Percentiles rank a stretch among this genome's conserved stretches.
Evolutionary conservation across 768 basidiomycete genomes (phyloP).

Genomic region (Cyclocybe cylindracea): DNA sequence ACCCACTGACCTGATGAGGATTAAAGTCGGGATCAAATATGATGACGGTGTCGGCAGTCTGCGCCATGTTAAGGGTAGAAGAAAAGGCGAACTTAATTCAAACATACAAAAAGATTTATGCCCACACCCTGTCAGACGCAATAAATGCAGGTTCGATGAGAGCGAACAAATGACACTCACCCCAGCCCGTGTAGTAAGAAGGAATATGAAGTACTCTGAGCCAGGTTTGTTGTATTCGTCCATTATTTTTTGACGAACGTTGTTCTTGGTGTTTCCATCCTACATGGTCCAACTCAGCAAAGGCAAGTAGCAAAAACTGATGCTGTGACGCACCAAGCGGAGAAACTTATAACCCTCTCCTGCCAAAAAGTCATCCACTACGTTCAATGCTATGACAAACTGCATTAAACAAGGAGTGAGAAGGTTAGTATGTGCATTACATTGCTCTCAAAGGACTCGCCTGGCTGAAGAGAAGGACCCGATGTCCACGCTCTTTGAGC

Average conservation of each 20-base stretch:
- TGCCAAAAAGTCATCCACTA: slow-evolving; percentile 84
- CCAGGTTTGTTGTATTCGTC: slow-evolving; percentile 89
- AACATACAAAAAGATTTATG: slow-evolving; percentile 71
- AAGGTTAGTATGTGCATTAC: background rate
- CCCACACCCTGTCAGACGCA: slow-evolving; percentile 64
- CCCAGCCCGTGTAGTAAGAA: slow-evolving; percentile 91
- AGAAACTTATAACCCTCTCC: slow-evolving; percentile 83
- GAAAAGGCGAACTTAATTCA: background rate
- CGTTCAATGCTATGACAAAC: slow-evolving; percentile 87
- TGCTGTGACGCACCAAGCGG: slow-evolving; percentile 56
- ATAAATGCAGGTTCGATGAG: background rate
- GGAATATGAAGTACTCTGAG: slow-evolving; percentile 89
- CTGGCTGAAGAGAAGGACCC: slow-evolving; percentile 91
- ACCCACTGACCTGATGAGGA: slow-evolving; percentile 78
- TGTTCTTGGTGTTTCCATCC: slow-evolving; percentile 89
- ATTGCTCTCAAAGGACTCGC: slow-evolving; percentile 38
- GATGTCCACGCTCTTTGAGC: slow-evolving; percentile 82
- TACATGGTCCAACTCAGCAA: slow-evolving; percentile 27
- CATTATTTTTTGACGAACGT: slow-evolving; percentile 90
- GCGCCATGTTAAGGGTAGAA: slow-evolving; percentile 15
- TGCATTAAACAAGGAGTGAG: slow-evolving; percentile 28
- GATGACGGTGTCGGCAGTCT: slow-evolving; percentile 92
- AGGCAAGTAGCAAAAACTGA: background rate
- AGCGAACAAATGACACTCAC: slow-evolving; percentile 28
- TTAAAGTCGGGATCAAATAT: slow-evolving; percentile 98